Percentiles rank a stretch among this genome's conserved stretches.
Conservation (phyloP, 192 early-diverging fungal genomes). For the Coemansia sp. region DNA sequence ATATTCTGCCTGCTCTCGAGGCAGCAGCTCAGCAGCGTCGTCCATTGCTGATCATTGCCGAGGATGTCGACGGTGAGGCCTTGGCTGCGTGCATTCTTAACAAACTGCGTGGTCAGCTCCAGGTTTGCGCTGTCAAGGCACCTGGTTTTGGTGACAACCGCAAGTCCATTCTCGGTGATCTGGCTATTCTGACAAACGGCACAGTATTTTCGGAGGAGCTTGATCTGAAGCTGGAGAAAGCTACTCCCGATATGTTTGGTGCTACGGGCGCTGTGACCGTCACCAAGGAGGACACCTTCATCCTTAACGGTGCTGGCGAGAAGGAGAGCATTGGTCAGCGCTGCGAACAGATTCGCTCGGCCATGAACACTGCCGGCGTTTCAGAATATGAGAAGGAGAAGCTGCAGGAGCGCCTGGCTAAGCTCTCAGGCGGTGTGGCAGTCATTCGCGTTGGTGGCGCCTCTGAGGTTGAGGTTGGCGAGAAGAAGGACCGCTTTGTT, state of each 20-base stretch:
- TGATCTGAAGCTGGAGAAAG: constrained; percentile 95
- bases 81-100: constrained; percentile 99
- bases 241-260: constrained; percentile 87
- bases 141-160: constrained; percentile 99
- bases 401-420: constrained; percentile 98
- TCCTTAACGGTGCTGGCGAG: constrained; percentile 92
- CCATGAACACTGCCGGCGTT: constrained; percentile 75
- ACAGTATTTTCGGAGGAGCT: constrained; percentile 97
- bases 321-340: constrained; percentile 89
- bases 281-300: constrained; percentile 99
- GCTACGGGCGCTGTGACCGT: constrained; percentile 83
- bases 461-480: constrained; percentile 98
- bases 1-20: constrained; percentile 95
- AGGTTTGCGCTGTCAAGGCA: constrained; percentile 97
- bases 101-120: constrained; percentile 98
- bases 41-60: constrained; percentile 95
- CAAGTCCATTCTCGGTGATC: constrained; percentile 96
- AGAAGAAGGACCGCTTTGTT: constrained; percentile 99
- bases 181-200: constrained; percentile 94
- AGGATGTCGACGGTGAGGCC: constrained; percentile 99
- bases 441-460: constrained; percentile 98
- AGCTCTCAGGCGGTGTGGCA: constrained; percentile 96
- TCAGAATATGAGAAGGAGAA: constrained; percentile 99
- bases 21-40: constrained; percentile 90
- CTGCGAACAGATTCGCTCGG: constrained; percentile 94